phyloP scores from a whole-genome alignment of 192 early-diverging fungal genomes.

The Backusella luteola region DNA sequence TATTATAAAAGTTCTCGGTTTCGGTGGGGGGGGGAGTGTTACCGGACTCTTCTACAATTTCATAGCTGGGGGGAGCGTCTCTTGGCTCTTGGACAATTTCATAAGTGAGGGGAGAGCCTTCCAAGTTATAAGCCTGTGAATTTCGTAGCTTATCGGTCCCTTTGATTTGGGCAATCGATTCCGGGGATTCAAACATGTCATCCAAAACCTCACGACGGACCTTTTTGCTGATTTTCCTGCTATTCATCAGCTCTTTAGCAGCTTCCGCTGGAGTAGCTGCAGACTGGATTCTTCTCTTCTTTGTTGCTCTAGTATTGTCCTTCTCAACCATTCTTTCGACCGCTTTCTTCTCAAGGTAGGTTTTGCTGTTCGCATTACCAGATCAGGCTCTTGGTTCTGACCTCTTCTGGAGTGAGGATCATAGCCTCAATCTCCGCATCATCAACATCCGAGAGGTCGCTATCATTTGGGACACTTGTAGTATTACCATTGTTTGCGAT shows the following conservation, averaged over 20 bases:
- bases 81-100: too few species aligned
- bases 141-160: conserved; percentile 40
- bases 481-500: background rate
- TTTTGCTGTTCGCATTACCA: too few species aligned
- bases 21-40: conserved; percentile 32
- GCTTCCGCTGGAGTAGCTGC: conserved; percentile 77
- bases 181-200: conserved; percentile 52
- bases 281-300: conserved; percentile 29
- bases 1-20: background rate
- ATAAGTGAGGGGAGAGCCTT: background rate
- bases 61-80: background rate
- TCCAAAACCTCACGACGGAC: conserved; percentile 86
- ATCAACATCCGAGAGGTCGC: conserved; percentile 55
- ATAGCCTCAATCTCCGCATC: conserved; percentile 73
- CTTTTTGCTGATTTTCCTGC: conserved; percentile 79
- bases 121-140: conserved; percentile 11
- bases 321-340: conserved; percentile 73
- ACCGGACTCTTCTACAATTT: conserved; percentile 47
- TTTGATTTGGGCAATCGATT: background rate
- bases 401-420: too few species aligned
- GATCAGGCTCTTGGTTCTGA: too few species aligned
- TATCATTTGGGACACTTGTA: too few species aligned
- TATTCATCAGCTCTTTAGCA: conserved; percentile 61
- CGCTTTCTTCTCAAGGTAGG: conserved; percentile 46
- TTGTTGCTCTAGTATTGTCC: conserved; percentile 21